Base-by-base conservation (phyloP, 2,329 filamentous ascomycete species). In the Ascochyta lentis region DNA sequence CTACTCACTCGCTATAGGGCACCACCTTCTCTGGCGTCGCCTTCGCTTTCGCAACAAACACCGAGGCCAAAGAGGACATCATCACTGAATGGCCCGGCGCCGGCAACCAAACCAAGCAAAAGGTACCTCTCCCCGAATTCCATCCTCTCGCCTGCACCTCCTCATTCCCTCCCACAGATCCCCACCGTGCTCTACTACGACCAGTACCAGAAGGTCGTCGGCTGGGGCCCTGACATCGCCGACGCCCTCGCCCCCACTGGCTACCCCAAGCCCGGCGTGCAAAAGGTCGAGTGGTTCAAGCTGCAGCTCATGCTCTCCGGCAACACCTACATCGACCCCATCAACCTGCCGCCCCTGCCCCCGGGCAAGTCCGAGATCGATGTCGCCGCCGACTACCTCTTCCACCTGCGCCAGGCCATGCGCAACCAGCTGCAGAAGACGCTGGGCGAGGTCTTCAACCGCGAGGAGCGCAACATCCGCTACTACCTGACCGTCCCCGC, bases 221-320 rank as follows among this genome's bases (percentile, higher is more conserved):
- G 95, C 68, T 99, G 95, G 95, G 95, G 95, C 60, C 93, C 94
- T 54, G 95, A 99, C 82, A 98, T 98, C 69, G 92, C 95, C 58
- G 94, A 98, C 79, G 95, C 95, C 62, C 85, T 98, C 63, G 94
- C 95, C 49, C 95, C 95, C 27, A 98, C 95, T 37, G 95, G 95
- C 61, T 98, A 98, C 77, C 95, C 95, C 66, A 98, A 98, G 82
- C 91, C 91, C 31, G 94, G 94, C 63, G 94, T 99, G 66, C 95
- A 98, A 78, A 98, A 98, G 81, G 94, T 98, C 23, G 95, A 98
- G 80, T 99, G 95, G 95, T 98, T 99, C 85, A 98, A 98, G 83
- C 85, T 99, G 66, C 95, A 99, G 80, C 87, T 99, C 54, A 98
- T 98, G 95, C 85, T 97, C 60, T 97, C 92, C 57, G 95, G 95